Conservation (phyloP, 2,329 filamentous ascomycete genomes). For the Aspergillus oerlinghausenensis region DNA sequence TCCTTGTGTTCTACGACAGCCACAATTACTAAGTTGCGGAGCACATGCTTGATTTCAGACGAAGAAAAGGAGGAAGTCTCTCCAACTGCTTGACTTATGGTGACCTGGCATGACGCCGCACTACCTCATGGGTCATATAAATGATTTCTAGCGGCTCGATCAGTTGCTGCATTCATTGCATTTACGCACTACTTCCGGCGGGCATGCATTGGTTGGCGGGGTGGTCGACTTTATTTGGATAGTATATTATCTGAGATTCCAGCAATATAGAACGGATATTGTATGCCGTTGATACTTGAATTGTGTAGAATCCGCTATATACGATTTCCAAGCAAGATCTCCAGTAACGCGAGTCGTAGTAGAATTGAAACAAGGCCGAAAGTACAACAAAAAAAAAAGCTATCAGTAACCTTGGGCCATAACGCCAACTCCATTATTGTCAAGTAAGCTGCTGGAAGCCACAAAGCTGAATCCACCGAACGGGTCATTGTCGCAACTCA, state of each 20-base stretch:
- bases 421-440: constrained; percentile 34
- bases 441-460: constrained; percentile 44
- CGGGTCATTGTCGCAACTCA: constrained; percentile 33
- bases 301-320: background rate
- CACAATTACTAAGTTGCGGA: background rate
- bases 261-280: background rate
- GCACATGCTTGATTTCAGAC: background rate
- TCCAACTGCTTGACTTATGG: background rate
- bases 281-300: background rate
- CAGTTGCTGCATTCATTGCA: background rate
- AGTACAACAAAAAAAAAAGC: background rate
- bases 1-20: background rate
- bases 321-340: background rate
- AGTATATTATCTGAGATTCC: background rate
- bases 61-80: background rate
- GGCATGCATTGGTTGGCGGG: background rate
- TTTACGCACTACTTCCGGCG: background rate
- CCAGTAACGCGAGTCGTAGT: background rate
- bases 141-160: background rate
- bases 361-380: background rate
- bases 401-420: constrained; percentile 23
- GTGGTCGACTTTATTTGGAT: background rate
- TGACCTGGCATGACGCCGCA: background rate
- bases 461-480: constrained; percentile 49
- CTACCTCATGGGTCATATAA: background rate